Evolutionary conservation across 805 yeast genomes (phyloP).

Genomic region (Millerago galiae): DNA sequence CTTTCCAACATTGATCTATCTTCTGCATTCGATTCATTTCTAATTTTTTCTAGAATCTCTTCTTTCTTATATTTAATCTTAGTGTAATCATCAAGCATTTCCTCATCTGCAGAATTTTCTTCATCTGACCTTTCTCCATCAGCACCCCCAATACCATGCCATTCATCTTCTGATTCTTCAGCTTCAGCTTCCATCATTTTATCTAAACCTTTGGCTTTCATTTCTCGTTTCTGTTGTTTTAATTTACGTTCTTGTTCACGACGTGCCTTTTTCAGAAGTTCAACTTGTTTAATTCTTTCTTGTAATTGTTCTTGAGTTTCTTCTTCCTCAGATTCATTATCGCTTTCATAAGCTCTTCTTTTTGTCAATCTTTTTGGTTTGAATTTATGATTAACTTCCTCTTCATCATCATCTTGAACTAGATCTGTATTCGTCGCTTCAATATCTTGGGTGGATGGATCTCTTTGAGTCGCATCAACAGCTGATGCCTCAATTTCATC

Average conservation of each 20-base stretch:
- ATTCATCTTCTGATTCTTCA: constrained; percentile 85
- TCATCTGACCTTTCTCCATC: constrained; percentile 48
- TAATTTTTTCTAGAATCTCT: constrained; percentile 49
- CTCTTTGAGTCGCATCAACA: background rate
- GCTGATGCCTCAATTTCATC: constrained; percentile 17
- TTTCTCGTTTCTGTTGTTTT: constrained; percentile 36
- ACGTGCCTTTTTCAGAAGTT: constrained; percentile 17
- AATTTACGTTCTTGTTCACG: constrained; percentile 19
- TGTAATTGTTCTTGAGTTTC: constrained; percentile 16
- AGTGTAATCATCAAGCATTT: constrained; percentile 67
- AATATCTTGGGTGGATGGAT: background rate
- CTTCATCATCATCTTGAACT: constrained; percentile 10
- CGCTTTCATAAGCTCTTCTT: constrained; percentile 6
- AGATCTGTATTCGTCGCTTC: background rate
- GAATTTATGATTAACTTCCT: background rate
- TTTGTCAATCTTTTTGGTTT: constrained; percentile 8
- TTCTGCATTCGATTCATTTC: constrained; percentile 52
- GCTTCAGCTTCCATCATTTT: constrained; percentile 75
- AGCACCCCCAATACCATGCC: constrained; percentile 73
- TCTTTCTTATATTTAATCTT: constrained; percentile 50
- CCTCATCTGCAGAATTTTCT: constrained; percentile 71
- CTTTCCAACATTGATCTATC: constrained; percentile 62
- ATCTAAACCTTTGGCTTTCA: constrained; percentile 52
- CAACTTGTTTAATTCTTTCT: constrained; percentile 16
- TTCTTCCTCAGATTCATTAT: constrained; percentile 20